These are phyloP conservation scores for Chrysopogon serrulatus DNA, from an alignment of 176 grass and related monocot species.

Conservation along the genomic window DNA sequence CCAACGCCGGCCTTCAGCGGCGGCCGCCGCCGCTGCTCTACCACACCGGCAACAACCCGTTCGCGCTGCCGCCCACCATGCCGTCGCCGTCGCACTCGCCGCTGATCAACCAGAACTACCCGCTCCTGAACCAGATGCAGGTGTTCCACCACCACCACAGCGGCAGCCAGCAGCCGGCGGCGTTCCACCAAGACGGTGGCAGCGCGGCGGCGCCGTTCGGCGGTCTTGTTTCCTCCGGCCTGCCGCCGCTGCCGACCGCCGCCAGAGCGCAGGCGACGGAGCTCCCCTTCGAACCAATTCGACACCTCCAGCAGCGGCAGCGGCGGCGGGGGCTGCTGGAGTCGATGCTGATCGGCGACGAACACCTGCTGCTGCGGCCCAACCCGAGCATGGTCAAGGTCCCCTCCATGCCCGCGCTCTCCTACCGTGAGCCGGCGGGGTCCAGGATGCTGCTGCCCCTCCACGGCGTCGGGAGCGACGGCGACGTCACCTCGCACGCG, in stretches of 20 bases:
- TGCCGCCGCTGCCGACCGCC: slow-evolving; percentile 11
- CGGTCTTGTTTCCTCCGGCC: neutral
- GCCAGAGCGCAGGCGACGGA: neutral
- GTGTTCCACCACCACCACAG: neutral
- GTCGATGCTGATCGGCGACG: slow-evolving; percentile 31
- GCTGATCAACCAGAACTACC: slow-evolving; percentile 37
- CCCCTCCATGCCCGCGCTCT: slow-evolving; percentile 44
- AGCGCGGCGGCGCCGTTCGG: neutral
- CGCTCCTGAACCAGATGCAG: slow-evolving; percentile 42
- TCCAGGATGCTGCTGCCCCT: neutral
- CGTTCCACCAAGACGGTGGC: slow-evolving; percentile 3
- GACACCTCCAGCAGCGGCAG: neutral
- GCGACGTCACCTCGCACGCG: slow-evolving; percentile 19
- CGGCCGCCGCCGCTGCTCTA: slow-evolving; percentile 15
- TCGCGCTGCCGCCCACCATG: slow-evolving; percentile 11
- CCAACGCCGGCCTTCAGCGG: neutral
- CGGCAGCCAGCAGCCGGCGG: neutral
- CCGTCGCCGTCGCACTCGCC: neutral
- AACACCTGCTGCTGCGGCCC: neutral
- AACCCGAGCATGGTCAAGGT: slow-evolving; percentile 13
- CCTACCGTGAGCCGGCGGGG: neutral
- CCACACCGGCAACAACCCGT: slow-evolving; percentile 26
- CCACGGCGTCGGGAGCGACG: neutral
- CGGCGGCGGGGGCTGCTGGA: slow-evolving; percentile 22
- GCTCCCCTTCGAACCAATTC: slow-evolving; percentile 50